Base-by-base conservation (phyloP, 257 asterid species). In the Agastache rugosa region DNA sequence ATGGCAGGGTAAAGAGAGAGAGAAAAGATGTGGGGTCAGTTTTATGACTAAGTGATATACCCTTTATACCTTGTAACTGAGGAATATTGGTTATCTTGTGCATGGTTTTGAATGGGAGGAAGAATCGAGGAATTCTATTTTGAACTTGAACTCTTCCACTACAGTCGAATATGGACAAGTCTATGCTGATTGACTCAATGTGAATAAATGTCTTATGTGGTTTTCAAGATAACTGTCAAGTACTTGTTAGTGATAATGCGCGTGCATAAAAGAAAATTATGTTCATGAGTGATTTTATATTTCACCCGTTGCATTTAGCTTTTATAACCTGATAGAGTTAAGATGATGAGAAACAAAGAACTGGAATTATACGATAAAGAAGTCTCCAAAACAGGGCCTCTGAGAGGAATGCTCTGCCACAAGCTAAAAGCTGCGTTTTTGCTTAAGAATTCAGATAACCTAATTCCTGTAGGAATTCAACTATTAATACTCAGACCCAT, bases 121-220 rank as follows among this genome's bases (percentile, higher is more conserved):
- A 25, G 37, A 56, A 54, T 25, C 0, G 3, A 54, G 15, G 31
- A 20, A 9, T 20, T 54, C 14, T 56, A 25, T 22, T 55, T 55
- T 47, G 5, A 8, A 47, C 19, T 41, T 14, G 0, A 35, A 55
- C 35, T 23, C 17, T 23, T 7, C 31, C 63, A 23, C 37, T 23
- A 19, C 5, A 10, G 29, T 25, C 9, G n/a, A 55, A 23, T 23
- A 5, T 55, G 56, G n/a, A 50, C 20, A 17, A 37, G 61, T 29
- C 22, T 71, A n/a, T 71, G 61, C 53, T 37, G 10, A 53, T 71
- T 44, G 45, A 39, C 53, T 63, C 27, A 29, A 39, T 19, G 51
- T 55, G 63, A 59, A 53, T 11, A 20, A 47, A 19, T 55, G 19
- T 14, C 23, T 47, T 1, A 56, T 56, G 68, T 66, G 74, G 55